These are phyloP conservation scores for Ehretia macrophylla DNA, from an alignment of 257 asterid genomes.

Conservation along the genomic window DNA sequence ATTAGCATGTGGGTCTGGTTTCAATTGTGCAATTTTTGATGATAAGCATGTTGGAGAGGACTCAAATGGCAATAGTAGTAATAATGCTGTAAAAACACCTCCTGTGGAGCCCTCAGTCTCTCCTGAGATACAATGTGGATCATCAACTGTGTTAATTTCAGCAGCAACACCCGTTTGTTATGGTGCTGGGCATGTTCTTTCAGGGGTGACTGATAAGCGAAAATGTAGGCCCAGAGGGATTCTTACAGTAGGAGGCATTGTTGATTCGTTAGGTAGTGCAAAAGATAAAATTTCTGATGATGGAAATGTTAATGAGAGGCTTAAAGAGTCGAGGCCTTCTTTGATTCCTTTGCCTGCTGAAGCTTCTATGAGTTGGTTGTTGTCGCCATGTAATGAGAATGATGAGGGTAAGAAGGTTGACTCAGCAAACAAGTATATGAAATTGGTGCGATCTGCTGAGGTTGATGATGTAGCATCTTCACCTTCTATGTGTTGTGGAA, in stretches of 20 bases:
- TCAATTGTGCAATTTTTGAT: constrained; percentile 19
- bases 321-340: constrained; percentile 25
- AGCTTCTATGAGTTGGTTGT: constrained; percentile 59
- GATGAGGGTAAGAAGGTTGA: constrained; percentile 19
- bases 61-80: constrained; percentile 11
- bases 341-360: constrained; percentile 54
- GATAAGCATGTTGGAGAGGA: constrained; percentile 18
- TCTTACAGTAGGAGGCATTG: constrained; percentile 36
- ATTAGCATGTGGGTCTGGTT: constrained; percentile 17
- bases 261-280: constrained; percentile 22
- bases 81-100: constrained; percentile 49
- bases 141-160: constrained; percentile 35
- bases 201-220: constrained; percentile 70
- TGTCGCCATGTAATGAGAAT: constrained; percentile 39
- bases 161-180: constrained; percentile 69
- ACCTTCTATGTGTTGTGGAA: constrained; percentile 23
- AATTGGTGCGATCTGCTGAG: constrained; percentile 11
- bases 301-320: constrained; percentile 14
- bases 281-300: constrained; percentile 13
- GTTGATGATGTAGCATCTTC: constrained; percentile 25
- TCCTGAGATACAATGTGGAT: constrained; percentile 65
- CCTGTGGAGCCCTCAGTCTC: constrained; percentile 82
- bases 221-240: constrained; percentile 78
- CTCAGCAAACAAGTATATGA: constrained; percentile 13
- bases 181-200: constrained; percentile 71